Base-by-base conservation (phyloP, 106 monocot genomes). In the Allium fistulosum region DNA sequence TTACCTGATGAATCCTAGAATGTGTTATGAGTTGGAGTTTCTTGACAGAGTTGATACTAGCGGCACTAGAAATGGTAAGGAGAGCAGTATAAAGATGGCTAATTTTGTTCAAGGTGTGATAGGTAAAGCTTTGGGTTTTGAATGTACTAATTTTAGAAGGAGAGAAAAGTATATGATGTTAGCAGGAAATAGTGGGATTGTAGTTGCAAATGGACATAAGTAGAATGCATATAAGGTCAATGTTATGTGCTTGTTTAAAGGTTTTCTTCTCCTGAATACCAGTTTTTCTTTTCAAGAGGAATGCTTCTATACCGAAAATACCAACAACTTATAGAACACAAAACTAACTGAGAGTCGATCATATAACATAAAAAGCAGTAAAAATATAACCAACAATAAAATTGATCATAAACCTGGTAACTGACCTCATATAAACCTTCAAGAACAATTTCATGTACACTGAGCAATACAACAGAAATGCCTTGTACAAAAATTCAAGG, bases 161-260 rank as follows among this genome's bases (percentile, higher is more conserved):
- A 90, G 52, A 72, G 90, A 94, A 27, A 94, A 94, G 85, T 94
- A 94, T 55, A 66, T 81, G 72, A 82, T 82, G 82, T 84, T 94
- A 11, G 94, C 84, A 11, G 87, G 84, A 15, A 90, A 84, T 27
- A 71, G 86, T 65, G 89, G 93, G 8, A 2, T 80, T 15, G 82
- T 85, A 28, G 28, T 10, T n/a, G 9, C 61, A 62, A 62, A 8
- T 6, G 61, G 45, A 16, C 37, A 1, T 37, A 37, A 37, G 37
- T 37, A 37, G 37, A 37, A 37, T 1, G 37, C 1, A 37, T 37
- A 37, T 37, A 2, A 37, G 37, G 37, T 37, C 37, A 37, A 37
- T 2, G 5, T 37, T 37, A 4, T 37, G 37, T 37, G 37, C 37
- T 37, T 37, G 37, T 37, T 37, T 37, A 37, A 55, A 5, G 11